phyloP scores from a whole-genome alignment of 2,329 filamentous ascomycete genomes.

The Colletotrichum sp. region DNA sequence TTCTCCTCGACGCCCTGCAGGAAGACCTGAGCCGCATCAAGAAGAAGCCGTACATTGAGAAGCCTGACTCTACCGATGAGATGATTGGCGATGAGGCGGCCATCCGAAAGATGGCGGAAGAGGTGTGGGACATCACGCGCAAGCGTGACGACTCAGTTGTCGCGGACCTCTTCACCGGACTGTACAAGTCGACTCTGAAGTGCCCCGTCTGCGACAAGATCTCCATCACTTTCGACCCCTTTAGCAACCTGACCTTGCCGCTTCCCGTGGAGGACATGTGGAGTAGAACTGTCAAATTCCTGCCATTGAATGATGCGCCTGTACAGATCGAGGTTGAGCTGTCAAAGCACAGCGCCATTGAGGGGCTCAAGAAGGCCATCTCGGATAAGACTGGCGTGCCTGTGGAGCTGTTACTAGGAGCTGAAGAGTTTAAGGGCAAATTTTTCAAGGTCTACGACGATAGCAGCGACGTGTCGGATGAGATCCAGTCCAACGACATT shows the following conservation, averaged over 20 bases:
- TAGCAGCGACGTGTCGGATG: conserved; percentile 68
- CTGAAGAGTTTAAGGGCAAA: conserved; percentile 81
- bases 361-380: conserved; percentile 71
- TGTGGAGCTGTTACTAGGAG: conserved; percentile 72
- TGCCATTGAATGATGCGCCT: conserved; percentile 75
- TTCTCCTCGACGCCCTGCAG: conserved; percentile 91
- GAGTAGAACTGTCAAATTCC: conserved; percentile 76
- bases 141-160: conserved; percentile 94
- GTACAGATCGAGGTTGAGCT: conserved; percentile 79
- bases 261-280: conserved; percentile 87
- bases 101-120: conserved; percentile 83
- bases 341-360: conserved; percentile 76
- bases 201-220: conserved; percentile 93
- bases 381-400: conserved; percentile 72
- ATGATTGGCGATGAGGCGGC: conserved; percentile 85
- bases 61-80: conserved; percentile 96
- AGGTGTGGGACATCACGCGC: conserved; percentile 91
- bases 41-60: conserved; percentile 97
- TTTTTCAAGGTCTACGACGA: conserved; percentile 91
- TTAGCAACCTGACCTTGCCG: conserved; percentile 91
- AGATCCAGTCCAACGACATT: conserved; percentile 70
- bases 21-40: conserved; percentile 93
- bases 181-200: conserved; percentile 97
- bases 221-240: conserved; percentile 98
- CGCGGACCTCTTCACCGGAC: conserved; percentile 93